Conservation (phyloP, 306 rosid genomes). For the Quercus mongolica region DNA sequence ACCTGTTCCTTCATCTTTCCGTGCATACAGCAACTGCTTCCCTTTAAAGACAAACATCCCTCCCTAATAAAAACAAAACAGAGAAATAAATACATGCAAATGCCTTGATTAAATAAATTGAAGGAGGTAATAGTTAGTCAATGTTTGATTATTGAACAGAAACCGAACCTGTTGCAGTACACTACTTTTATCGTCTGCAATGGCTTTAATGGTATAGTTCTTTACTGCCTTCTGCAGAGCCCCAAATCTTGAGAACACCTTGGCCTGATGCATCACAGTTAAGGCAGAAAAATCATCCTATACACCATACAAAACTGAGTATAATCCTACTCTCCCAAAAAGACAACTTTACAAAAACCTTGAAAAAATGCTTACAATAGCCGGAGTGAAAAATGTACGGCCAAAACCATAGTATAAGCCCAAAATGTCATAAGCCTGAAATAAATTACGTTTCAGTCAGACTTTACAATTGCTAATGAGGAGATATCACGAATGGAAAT, state of each 20-base stretch:
- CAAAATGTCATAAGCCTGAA: conserved; percentile 69
- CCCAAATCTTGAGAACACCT: conserved; percentile 72
- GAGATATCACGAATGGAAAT: background rate
- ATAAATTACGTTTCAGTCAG: conserved; percentile 17
- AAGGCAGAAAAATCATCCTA: background rate
- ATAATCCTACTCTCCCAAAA: background rate
- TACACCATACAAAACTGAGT: background rate
- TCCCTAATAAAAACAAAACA: conserved; percentile 43
- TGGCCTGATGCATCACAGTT: conserved; percentile 39
- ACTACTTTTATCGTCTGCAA: conserved; percentile 66
- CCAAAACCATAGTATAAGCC: conserved; percentile 70
- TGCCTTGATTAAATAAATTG: background rate
- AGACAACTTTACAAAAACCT: conserved; percentile 5
- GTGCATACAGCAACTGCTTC: conserved; percentile 65
- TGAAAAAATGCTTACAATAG: conserved; percentile 50
- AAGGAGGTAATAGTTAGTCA: background rate
- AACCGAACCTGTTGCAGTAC: conserved; percentile 70
- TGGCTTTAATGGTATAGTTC: conserved; percentile 80
- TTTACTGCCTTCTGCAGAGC: conserved; percentile 53
- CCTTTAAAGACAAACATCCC: conserved; percentile 90
- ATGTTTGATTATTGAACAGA: background rate
- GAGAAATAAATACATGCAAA: background rate
- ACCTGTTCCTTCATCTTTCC: conserved; percentile 87
- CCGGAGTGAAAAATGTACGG: conserved; percentile 88
- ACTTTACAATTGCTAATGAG: background rate